These are phyloP conservation scores for Entomortierella parvispora DNA, from an alignment of 192 early-diverging fungal species.

Conservation along the genomic window DNA sequence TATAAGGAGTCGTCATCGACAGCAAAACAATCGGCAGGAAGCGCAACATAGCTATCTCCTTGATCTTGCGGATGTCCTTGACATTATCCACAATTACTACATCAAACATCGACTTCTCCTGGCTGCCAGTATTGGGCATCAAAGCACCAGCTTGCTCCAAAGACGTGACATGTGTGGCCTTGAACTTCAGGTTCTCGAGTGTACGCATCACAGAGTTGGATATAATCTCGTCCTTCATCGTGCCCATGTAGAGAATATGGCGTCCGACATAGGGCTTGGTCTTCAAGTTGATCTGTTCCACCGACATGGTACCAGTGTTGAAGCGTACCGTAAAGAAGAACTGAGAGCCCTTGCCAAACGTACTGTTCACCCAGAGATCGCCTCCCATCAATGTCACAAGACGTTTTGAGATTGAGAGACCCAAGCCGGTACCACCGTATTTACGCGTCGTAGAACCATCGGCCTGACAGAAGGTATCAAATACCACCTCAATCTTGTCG, in stretches of 20 bases:
- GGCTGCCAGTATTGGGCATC: slow-evolving; percentile 24
- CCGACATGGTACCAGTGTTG: slow-evolving; percentile 47
- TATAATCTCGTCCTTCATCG: slow-evolving; percentile 54
- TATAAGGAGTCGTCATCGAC: slow-evolving; percentile 58
- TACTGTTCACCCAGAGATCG: slow-evolving; percentile 79
- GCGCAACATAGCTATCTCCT: slow-evolving; percentile 66
- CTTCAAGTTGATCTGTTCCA: slow-evolving; percentile 57
- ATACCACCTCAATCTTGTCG: slow-evolving; percentile 79
- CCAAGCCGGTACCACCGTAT: slow-evolving; percentile 89
- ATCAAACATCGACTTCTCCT: slow-evolving; percentile 63
- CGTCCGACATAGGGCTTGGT: slow-evolving; percentile 70
- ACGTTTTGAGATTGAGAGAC: slow-evolving; percentile 84
- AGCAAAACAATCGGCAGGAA: slow-evolving; percentile 83
- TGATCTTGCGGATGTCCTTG: slow-evolving; percentile 68
- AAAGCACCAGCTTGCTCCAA: slow-evolving; percentile 62
- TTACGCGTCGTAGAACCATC: slow-evolving; percentile 84
- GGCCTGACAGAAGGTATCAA: slow-evolving; percentile 86
- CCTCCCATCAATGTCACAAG: slow-evolving; percentile 83
- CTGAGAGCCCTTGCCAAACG: slow-evolving; percentile 76
- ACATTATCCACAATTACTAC: slow-evolving; percentile 75
- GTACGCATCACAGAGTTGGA: slow-evolving; percentile 52
- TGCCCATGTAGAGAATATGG: slow-evolving; percentile 74
- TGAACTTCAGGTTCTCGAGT: slow-evolving; percentile 61
- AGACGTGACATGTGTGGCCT: slow-evolving; percentile 47
- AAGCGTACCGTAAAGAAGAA: slow-evolving; percentile 82